These are phyloP conservation scores for Paramecium caudatum DNA, from an alignment of 73 alveolate genomes.

Conservation along the genomic window DNA sequence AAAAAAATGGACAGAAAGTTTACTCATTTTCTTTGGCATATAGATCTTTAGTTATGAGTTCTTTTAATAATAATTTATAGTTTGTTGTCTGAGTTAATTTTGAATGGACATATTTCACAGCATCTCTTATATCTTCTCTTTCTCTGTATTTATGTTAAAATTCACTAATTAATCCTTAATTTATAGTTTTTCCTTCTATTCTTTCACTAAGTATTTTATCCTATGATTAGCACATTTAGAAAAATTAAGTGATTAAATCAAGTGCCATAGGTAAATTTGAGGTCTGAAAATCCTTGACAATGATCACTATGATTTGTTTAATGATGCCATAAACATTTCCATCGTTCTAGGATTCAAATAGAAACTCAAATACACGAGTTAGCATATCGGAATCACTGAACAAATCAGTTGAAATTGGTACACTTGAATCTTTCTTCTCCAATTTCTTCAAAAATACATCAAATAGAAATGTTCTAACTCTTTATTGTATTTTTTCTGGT, in stretches of 20 bases:
- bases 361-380: neutral
- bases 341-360: neutral
- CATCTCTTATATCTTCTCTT: neutral
- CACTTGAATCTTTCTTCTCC: neutral
- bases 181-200: too few species aligned
- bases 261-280: too few species aligned
- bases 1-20: neutral
- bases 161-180: neutral
- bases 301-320: neutral
- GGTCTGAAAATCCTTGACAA: neutral
- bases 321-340: neutral
- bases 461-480: neutral
- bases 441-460: neutral
- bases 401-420: neutral
- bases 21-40: neutral
- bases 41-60: neutral
- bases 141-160: neutral
- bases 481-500: neutral
- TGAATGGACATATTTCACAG: neutral
- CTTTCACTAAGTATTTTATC: too few species aligned
- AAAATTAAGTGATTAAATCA: too few species aligned
- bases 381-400: neutral
- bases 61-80: neutral
- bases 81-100: neutral
- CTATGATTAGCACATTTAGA: too few species aligned